Conservation (phyloP, 1,284 basidiomycete species). For the Apiotrichum akiyoshidainum region DNA sequence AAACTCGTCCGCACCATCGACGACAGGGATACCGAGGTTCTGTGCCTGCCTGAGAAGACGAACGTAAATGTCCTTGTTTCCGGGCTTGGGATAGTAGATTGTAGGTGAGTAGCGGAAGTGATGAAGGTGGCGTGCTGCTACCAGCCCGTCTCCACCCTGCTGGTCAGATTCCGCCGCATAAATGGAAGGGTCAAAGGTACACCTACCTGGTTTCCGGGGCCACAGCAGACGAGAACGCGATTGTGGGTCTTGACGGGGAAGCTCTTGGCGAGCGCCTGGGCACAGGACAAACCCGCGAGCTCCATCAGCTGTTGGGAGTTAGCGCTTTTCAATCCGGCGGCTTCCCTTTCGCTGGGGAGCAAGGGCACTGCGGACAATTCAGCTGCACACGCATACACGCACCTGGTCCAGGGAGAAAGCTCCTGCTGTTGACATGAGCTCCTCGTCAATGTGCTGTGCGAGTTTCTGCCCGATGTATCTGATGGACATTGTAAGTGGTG, state of each 20-base stretch:
- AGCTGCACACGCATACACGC: too few species aligned
- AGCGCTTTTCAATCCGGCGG: not conserved
- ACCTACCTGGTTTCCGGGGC: constrained; percentile 81
- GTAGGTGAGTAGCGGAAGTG: constrained; percentile 84
- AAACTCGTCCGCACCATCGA: constrained; percentile 59
- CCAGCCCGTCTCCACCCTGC: constrained; percentile 89
- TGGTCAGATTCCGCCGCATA: not conserved
- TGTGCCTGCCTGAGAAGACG: constrained; percentile 80
- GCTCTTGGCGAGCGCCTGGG: constrained; percentile 75
- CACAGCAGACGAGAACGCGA: constrained; percentile 85
- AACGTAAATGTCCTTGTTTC: constrained; percentile 76
- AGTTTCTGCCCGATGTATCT: constrained; percentile 72
- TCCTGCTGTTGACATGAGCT: constrained; percentile 77
- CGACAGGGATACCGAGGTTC: constrained; percentile 74
- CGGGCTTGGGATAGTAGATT: constrained; percentile 87
- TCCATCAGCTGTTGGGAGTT: constrained; percentile 79
- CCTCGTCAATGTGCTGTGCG: constrained; percentile 89
- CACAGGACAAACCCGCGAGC: constrained; percentile 93
- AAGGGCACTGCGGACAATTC: too few species aligned
- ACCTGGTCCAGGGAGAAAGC: constrained; percentile 91
- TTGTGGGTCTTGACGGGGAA: constrained; percentile 66
- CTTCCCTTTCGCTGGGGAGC: not conserved
- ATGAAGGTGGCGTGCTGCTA: constrained; percentile 88
- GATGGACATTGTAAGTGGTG: constrained; percentile 58
- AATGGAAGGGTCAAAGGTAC: not conserved